Evolutionary conservation across 2,329 filamentous ascomycete genomes (phyloP), one percentile per base, ranked within the genome.

Genomic region (Diaporthe caulivora): DNA sequence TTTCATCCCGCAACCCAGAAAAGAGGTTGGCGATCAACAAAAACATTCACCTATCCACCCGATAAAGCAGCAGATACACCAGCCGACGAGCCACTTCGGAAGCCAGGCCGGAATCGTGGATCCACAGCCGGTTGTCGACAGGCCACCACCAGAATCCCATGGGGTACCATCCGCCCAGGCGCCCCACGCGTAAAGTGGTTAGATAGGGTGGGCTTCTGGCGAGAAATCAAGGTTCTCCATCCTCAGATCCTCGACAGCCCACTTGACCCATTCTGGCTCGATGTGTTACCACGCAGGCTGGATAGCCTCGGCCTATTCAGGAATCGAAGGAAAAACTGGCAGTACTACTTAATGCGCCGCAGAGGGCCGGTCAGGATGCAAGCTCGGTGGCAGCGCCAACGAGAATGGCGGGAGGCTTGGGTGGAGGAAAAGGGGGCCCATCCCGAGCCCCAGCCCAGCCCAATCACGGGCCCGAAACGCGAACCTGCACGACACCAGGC

Each of bases 391-490:
- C 44, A 42, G 49, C 29, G 40, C 44, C 70, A 40, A 53, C 47
- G 47, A 31, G 62, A 40, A 67, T 51, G 62, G 62, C n/a, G 62
- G 62, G 62, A 67, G 47, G 62, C 62, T 67, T 67, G 62, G 62
- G 62, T 37, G 62, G 62, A 62, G 62, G 60, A 17, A 40, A 21
- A 24, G 29, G 57, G 44, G 47, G 44, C 44, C 29, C 44, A 51
- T 65, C 29, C 44, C 44, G 44, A 37, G 18, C 62, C 62, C 13
- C 11, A 11, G n/a, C 13, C 11, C 34, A 54, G 55, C 58, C 70
- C 70, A 74, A 72, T 74, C 70, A 73, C 18, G 18, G 73, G 34
- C 70, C n/a, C 65, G 29, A 55, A 37, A 74, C 73, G 73, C 73
- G 73, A 74, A 18, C 49, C 49, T 60, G 34, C 71, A 53, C 71